A percentile compares a stretch with the other conserved stretches of the same genome.
These are phyloP conservation scores for Penicillium sp. DNA, from an alignment of 2,329 filamentous ascomycete genomes.

Conservation along the genomic window DNA sequence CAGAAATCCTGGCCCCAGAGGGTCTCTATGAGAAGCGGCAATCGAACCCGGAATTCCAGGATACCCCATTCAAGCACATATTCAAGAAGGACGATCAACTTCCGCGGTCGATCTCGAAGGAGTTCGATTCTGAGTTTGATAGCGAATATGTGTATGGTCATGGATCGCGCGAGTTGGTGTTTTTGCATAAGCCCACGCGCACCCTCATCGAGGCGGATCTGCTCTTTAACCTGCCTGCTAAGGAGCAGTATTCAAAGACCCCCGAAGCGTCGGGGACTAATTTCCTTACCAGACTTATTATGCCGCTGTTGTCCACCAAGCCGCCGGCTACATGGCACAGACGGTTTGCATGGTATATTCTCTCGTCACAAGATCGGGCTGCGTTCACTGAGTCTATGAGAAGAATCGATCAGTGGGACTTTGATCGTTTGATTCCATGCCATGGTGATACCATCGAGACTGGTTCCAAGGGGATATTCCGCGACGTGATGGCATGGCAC, in stretches of 20 bases:
- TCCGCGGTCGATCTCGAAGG: constrained; percentile 60
- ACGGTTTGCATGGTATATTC: constrained; percentile 76
- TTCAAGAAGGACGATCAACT: constrained; percentile 59
- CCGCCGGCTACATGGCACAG: constrained; percentile 69
- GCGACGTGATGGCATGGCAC: constrained; percentile 81
- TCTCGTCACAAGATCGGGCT: constrained; percentile 59
- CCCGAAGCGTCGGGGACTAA: constrained; percentile 56
- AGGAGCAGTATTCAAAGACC: constrained; percentile 72
- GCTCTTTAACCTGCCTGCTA: constrained; percentile 84
- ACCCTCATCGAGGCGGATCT: constrained; percentile 87
- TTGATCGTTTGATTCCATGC: constrained; percentile 81
- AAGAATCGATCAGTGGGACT: constrained; percentile 76
- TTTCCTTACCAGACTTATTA: constrained; percentile 58
- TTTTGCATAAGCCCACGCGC: constrained; percentile 74
- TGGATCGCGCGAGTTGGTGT: constrained; percentile 81
- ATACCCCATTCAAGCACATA: constrained; percentile 64
- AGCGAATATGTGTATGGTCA: constrained; percentile 79
- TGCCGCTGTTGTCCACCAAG: constrained; percentile 56
- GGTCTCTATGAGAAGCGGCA: constrained; percentile 80
- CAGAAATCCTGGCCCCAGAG: constrained; percentile 77
- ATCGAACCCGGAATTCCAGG: constrained; percentile 54
- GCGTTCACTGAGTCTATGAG: constrained; percentile 69
- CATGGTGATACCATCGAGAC: constrained; percentile 86
- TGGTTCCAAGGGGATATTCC: constrained; percentile 70
- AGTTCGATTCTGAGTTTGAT: constrained; percentile 85